Conservation (phyloP, 1,284 basidiomycete genomes). For the Puccinia brachypodii region DNA sequence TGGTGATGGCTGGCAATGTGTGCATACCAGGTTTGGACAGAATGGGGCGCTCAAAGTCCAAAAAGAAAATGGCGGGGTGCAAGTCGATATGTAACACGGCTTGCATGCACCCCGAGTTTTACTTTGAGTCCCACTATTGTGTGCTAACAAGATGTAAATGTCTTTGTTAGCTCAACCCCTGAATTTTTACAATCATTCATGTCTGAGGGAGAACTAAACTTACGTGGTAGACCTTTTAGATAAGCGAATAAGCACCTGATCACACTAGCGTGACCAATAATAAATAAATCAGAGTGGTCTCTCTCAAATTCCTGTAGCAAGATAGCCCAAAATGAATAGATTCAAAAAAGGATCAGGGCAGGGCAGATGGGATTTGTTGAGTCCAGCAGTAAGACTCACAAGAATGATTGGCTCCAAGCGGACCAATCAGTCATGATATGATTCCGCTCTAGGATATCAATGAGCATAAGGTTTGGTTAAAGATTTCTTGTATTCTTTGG, state of each 20-base stretch:
- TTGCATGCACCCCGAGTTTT: too few species aligned
- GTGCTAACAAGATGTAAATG: slow-evolving; percentile 89
- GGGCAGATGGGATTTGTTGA: slow-evolving; percentile 56
- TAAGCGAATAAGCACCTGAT: slow-evolving; percentile 77
- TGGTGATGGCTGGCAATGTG: neutral
- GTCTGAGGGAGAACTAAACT: neutral
- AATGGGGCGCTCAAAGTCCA: too few species aligned
- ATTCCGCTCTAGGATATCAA: slow-evolving; percentile 62
- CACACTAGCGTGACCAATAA: slow-evolving; percentile 88
- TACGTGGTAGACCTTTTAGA: slow-evolving; percentile 44
- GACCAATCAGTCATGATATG: slow-evolving; percentile 75
- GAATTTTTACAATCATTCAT: neutral
- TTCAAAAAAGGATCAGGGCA: slow-evolving; percentile 67
- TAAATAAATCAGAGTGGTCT: slow-evolving; percentile 54
- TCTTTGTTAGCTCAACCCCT: slow-evolving; percentile 59
- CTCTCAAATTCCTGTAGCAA: slow-evolving; percentile 41
- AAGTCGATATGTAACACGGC: too few species aligned
- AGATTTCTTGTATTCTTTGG: slow-evolving; percentile 91
- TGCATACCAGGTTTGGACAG: too few species aligned
- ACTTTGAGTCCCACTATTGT: slow-evolving; percentile 93
- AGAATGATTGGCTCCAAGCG: slow-evolving; percentile 74
- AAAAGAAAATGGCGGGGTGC: too few species aligned
- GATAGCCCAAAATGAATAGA: slow-evolving; percentile 61
- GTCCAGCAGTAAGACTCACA: slow-evolving; percentile 54
- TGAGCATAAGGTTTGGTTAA: slow-evolving; percentile 73